These are phyloP conservation scores for Geranium brycei DNA, from an alignment of 345 rosid genomes.

Conservation along the genomic window DNA sequence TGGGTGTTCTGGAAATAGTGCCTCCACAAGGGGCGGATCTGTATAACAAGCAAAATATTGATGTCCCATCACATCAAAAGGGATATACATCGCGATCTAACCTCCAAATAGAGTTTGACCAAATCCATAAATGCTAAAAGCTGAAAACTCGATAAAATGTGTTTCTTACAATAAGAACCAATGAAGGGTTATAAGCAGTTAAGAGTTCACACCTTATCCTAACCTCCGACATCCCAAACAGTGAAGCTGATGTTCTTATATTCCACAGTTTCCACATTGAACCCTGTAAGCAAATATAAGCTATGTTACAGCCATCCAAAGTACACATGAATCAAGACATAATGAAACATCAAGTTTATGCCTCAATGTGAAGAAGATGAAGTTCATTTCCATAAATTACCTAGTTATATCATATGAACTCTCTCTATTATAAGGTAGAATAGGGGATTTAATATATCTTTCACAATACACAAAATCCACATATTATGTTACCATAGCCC, in stretches of 20 bases:
- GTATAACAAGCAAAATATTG: conserved; percentile 4
- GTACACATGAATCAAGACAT: background rate
- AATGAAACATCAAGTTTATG: background rate
- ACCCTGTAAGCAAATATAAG: conserved; percentile 27
- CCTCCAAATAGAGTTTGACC: background rate
- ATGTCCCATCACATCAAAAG: background rate
- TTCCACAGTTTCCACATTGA: conserved; percentile 82
- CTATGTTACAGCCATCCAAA: background rate
- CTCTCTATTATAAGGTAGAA: background rate
- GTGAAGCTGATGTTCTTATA: conserved; percentile 90
- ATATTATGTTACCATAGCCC: background rate
- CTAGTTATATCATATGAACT: background rate
- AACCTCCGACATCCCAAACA: conserved; percentile 93
- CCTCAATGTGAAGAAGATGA: background rate
- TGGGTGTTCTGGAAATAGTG: conserved; percentile 81
- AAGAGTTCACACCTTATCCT: conserved; percentile 51
- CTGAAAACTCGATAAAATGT: background rate
- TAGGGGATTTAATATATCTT: background rate
- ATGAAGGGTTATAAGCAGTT: background rate
- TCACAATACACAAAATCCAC: background rate
- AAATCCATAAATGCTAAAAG: background rate
- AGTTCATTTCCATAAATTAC: background rate
- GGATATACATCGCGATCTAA: background rate
- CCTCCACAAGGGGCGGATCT: conserved; percentile 89
- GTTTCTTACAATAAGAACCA: background rate